Conservation (phyloP, 1,284 basidiomycete genomes). For the Sparassis latifolia region DNA sequence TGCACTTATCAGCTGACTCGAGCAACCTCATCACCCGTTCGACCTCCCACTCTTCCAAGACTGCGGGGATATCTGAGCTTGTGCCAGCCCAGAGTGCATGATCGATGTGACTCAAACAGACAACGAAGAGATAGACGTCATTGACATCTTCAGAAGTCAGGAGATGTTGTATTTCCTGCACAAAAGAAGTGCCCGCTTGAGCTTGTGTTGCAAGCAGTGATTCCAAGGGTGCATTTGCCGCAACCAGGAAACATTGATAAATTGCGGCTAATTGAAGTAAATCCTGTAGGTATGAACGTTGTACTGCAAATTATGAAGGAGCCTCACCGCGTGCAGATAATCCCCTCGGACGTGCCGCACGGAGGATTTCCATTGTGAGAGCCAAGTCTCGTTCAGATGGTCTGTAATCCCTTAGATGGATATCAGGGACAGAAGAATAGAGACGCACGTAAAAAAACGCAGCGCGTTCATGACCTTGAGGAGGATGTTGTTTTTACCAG, state of each 20-base stretch:
- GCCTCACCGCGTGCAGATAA: neutral
- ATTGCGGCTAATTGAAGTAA: conserved; percentile 14
- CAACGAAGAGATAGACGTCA: conserved; percentile 57
- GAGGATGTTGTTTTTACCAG: conserved; percentile 5
- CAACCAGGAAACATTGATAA: conserved; percentile 40
- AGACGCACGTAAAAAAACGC: conserved; percentile 8
- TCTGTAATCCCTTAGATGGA: conserved; percentile 5
- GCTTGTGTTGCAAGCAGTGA: conserved; percentile 24
- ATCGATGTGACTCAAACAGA: conserved; percentile 53
- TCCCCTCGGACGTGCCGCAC: conserved; percentile 5
- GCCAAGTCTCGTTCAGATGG: conserved; percentile 26
- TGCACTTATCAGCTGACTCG: conserved; percentile 48
- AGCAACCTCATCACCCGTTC: conserved; percentile 60
- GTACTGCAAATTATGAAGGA: conserved; percentile 1
- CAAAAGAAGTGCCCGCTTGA: conserved; percentile 26
- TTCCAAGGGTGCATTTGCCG: conserved; percentile 29
- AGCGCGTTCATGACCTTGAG: conserved; percentile 8
- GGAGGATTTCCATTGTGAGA: conserved; percentile 37
- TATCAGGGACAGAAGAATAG: too few relatives aligned
- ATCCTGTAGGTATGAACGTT: neutral
- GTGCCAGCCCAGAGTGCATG: conserved; percentile 63
- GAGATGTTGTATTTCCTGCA: conserved; percentile 46
- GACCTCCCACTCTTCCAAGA: conserved; percentile 64
- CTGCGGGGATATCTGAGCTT: conserved; percentile 35
- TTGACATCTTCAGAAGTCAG: conserved; percentile 51